Conservation (phyloP, 495 filamentous ascomycete species). For the Emericellopsis terricola region DNA sequence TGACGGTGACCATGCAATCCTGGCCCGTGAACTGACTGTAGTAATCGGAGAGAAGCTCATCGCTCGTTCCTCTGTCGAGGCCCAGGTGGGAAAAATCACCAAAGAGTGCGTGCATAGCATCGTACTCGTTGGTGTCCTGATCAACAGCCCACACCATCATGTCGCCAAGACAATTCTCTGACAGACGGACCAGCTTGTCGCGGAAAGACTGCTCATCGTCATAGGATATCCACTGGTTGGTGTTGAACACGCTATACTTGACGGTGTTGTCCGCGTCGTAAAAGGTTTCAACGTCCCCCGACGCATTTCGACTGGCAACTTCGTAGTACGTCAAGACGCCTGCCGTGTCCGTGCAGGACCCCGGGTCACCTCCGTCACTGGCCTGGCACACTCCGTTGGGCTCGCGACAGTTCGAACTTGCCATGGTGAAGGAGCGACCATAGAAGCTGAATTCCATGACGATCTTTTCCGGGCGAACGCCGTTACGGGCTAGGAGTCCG, state of each 20-base stretch:
- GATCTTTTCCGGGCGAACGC: constrained; percentile 22
- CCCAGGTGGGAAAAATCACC: too few relatives aligned
- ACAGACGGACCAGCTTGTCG: constrained; percentile 20
- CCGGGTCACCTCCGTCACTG: constrained; percentile 6
- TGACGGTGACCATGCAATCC: too few relatives aligned
- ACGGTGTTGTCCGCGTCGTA: constrained; percentile 11
- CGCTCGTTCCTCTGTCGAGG: too few relatives aligned
- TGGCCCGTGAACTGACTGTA: too few relatives aligned
- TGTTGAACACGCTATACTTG: constrained; percentile 19
- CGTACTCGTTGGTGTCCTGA: constrained; percentile 6
- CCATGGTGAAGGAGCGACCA: constrained; percentile 18
- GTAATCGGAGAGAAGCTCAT: too few relatives aligned
- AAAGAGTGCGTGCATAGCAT: constrained; percentile 3
- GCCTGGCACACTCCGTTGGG: constrained; percentile 15
- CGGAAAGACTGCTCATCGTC: constrained; percentile 20
- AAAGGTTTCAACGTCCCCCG: neutral
- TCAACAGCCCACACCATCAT: constrained; percentile 13
- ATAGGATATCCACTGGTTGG: constrained; percentile 29
- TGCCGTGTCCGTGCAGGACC: constrained; percentile 10
- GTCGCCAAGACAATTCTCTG: constrained; percentile 10
- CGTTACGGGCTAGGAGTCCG: constrained; percentile 31
- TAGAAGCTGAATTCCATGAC: constrained; percentile 33
- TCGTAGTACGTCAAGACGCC: constrained; percentile 21
- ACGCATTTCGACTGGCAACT: constrained; percentile 11
- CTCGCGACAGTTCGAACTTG: constrained; percentile 4